phyloP scores from a whole-genome alignment of 805 yeast genomes.

The Hanseniaspora clermontiae region DNA sequence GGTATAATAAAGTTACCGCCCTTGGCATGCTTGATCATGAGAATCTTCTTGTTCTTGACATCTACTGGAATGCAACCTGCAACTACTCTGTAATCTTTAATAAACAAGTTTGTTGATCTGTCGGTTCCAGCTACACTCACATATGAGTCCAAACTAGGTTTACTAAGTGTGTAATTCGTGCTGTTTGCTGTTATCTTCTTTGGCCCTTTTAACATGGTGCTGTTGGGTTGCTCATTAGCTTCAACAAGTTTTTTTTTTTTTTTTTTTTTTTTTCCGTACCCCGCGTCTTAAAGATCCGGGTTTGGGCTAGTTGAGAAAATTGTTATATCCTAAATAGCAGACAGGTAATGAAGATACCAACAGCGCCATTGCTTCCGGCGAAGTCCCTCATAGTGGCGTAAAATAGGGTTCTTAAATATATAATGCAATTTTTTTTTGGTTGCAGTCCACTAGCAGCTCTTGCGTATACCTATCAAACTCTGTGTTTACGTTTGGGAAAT shows the following conservation, averaged over 20 bases:
- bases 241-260: background rate
- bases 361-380: too few species aligned
- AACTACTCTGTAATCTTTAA: constrained; percentile 52
- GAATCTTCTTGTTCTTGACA: constrained; percentile 43
- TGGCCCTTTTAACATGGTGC: background rate
- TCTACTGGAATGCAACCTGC: constrained; percentile 83
- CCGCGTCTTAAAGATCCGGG: too few species aligned
- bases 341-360: too few species aligned
- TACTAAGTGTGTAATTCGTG: background rate
- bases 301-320: too few species aligned
- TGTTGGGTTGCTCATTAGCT: too few species aligned
- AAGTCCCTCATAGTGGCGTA: too few species aligned
- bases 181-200: background rate
- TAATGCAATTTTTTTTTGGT: too few species aligned
- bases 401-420: too few species aligned
- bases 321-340: too few species aligned
- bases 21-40: constrained; percentile 58
- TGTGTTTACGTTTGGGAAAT: too few species aligned
- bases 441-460: too few species aligned
- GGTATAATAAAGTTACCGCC: constrained; percentile 67
- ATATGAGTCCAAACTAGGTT: background rate
- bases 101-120: constrained; percentile 11
- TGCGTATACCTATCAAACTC: too few species aligned
- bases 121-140: background rate
- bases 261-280: background rate